Evolutionary conservation across 306 rosid genomes (phyloP).

Genomic region (Sesbania bispinosa): DNA sequence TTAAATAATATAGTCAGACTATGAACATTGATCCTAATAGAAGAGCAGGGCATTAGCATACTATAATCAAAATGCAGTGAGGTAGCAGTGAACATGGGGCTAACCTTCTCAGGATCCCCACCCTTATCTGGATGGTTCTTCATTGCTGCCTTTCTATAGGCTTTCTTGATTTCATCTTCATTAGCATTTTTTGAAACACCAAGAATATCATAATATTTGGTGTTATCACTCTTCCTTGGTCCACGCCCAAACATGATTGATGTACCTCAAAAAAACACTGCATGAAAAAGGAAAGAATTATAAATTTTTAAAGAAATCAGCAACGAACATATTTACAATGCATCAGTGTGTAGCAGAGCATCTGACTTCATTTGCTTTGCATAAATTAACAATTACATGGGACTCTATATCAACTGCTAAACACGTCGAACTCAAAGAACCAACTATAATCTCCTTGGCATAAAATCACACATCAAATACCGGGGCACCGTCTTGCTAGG

Average conservation of each 20-base stretch:
- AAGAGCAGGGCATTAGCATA: neutral
- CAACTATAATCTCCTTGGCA: neutral
- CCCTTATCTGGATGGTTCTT: conserved; percentile 84
- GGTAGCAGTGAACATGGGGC: neutral
- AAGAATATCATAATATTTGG: conserved; percentile 64
- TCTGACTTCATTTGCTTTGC: neutral
- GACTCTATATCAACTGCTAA: neutral
- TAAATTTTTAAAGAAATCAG: neutral
- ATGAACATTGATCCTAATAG: neutral
- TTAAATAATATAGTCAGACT: neutral
- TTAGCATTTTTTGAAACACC: conserved; percentile 63
- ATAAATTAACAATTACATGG: neutral
- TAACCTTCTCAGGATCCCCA: conserved; percentile 85
- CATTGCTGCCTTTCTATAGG: conserved; percentile 72
- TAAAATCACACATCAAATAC: neutral
- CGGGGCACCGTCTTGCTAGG: too few relatives aligned
- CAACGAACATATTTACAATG: neutral
- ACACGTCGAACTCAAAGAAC: neutral
- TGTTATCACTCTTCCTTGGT: conserved; percentile 61
- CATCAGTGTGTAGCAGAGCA: neutral
- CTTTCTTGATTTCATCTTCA: conserved; percentile 77
- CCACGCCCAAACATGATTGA: conserved; percentile 67
- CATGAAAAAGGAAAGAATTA: neutral
- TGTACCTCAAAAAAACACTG: conserved; percentile 29
- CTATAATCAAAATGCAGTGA: neutral